A percentile compares a stretch with the other conserved stretches of the same genome.
These are phyloP conservation scores for Falciphora oryzae DNA, from an alignment of 2,329 filamentous ascomycete species.

Conservation along the genomic window DNA sequence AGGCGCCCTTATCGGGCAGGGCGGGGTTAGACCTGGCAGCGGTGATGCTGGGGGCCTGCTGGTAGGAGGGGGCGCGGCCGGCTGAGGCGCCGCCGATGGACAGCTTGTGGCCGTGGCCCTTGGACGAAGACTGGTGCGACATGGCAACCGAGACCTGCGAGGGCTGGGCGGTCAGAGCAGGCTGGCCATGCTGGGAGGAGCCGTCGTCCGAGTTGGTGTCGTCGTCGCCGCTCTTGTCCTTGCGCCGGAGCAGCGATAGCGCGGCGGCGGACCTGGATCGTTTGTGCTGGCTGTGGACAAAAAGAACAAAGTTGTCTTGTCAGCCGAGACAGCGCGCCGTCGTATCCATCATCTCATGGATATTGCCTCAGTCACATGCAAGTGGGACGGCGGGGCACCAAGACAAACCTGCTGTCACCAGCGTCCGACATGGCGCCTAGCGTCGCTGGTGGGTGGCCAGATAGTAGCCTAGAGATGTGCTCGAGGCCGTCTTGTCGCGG, in stretches of 20 bases:
- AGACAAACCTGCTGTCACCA: neutral
- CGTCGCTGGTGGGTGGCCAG: neutral
- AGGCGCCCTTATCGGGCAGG: slow-evolving; percentile 38
- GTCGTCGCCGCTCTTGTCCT: slow-evolving; percentile 40
- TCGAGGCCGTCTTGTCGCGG: neutral
- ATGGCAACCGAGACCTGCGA: slow-evolving; percentile 29
- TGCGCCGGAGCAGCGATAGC: slow-evolving; percentile 49
- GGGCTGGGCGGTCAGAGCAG: slow-evolving; percentile 28
- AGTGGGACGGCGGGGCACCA: no score
- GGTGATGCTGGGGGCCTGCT: slow-evolving; percentile 25
- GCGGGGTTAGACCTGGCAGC: slow-evolving; percentile 25
- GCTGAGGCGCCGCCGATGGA: slow-evolving; percentile 37
- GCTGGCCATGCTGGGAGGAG: slow-evolving; percentile 25
- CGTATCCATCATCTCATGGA: neutral
- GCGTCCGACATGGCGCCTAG: neutral
- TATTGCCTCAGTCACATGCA: neutral
- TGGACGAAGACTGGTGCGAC: slow-evolving; percentile 30
- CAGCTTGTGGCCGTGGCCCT: slow-evolving; percentile 41
- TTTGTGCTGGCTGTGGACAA: slow-evolving; percentile 32
- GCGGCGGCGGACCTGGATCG: slow-evolving; percentile 48
- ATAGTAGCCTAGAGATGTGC: neutral
- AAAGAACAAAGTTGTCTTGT: neutral
- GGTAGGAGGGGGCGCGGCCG: slow-evolving; percentile 35
- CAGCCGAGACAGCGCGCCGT: neutral
- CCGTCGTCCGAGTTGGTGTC: slow-evolving; percentile 43